A percentile compares a stretch with the other conserved stretches of the same genome.
phyloP scores from a whole-genome alignment of 176 grass and related monocot species.

The Oryza meyeriana region DNA sequence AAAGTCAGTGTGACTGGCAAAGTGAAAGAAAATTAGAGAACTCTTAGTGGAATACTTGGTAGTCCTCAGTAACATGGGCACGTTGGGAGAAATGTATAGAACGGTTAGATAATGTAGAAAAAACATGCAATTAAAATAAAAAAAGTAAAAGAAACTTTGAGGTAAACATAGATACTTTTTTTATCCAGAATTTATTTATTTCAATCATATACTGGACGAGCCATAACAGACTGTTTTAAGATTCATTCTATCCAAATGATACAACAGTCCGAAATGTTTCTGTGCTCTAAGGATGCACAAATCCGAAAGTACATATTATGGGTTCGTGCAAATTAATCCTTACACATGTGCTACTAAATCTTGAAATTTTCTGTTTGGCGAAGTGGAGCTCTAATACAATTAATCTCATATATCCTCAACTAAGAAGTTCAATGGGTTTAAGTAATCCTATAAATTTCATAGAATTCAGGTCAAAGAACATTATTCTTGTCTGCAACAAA shows the following conservation, averaged over 20 bases:
- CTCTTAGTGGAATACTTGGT: constrained; percentile 1
- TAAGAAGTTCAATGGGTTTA: neutral
- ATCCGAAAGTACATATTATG: neutral
- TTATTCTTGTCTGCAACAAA: neutral
- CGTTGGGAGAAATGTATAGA: neutral
- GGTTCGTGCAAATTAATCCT: neutral
- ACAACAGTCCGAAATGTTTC: neutral
- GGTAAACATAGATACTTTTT: neutral
- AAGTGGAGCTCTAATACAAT: neutral
- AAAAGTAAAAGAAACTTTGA: neutral
- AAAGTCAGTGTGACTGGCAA: neutral
- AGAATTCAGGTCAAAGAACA: neutral
- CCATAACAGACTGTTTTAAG: neutral
- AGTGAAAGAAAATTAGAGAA: neutral
- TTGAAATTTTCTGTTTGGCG: neutral
- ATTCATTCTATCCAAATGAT: neutral
- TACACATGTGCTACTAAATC: neutral
- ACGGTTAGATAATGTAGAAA: neutral
- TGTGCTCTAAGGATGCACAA: neutral
- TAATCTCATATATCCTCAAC: neutral
- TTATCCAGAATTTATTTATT: neutral
- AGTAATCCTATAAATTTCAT: neutral
- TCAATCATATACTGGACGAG: neutral
- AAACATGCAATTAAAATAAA: neutral
- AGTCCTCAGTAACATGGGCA: constrained; percentile 9